A percentile compares a stretch with the other conserved stretches of the same genome.
Evolutionary conservation across 306 rosid genomes (phyloP).

Genomic region (Acacia crassicarpa): DNA sequence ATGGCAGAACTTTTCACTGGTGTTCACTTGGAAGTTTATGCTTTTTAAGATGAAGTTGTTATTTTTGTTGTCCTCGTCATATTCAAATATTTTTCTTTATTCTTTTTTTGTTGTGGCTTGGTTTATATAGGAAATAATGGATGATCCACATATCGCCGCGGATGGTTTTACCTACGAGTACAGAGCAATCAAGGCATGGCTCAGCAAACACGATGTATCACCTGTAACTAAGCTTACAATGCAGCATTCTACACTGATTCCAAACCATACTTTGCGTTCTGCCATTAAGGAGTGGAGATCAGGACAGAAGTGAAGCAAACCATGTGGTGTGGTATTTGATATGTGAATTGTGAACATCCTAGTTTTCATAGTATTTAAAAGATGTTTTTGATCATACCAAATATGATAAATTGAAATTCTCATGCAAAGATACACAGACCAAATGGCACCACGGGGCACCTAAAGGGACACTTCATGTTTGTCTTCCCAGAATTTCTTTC

Average conservation of each 20-base stretch:
- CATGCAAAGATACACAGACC: neutral
- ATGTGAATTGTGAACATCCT: neutral
- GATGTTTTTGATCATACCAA: neutral
- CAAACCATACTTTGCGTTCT: conserved; percentile 76
- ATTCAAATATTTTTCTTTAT: neutral
- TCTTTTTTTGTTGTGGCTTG: conserved; percentile 21
- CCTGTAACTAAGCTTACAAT: conserved; percentile 73
- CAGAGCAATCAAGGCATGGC: conserved; percentile 92
- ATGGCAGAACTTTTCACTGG: neutral
- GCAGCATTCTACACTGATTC: conserved; percentile 57
- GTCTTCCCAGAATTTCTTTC: conserved; percentile 5
- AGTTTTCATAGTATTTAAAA: neutral
- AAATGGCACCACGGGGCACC: accelerated
- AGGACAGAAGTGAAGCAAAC: conserved; percentile 33
- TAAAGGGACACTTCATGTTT: neutral
- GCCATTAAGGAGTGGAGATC: conserved; percentile 92
- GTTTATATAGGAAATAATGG: conserved; percentile 75
- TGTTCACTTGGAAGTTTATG: neutral
- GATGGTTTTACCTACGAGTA: conserved; percentile 89
- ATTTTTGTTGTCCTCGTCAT: conserved; percentile 5
- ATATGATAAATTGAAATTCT: neutral
- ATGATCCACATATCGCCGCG: conserved; percentile 82
- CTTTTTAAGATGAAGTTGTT: neutral
- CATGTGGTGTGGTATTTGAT: neutral
- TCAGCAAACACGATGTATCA: conserved; percentile 65